Evolutionary conservation across 345 rosid genomes (phyloP).

Genomic region (Dipteronia dyeriana): DNA sequence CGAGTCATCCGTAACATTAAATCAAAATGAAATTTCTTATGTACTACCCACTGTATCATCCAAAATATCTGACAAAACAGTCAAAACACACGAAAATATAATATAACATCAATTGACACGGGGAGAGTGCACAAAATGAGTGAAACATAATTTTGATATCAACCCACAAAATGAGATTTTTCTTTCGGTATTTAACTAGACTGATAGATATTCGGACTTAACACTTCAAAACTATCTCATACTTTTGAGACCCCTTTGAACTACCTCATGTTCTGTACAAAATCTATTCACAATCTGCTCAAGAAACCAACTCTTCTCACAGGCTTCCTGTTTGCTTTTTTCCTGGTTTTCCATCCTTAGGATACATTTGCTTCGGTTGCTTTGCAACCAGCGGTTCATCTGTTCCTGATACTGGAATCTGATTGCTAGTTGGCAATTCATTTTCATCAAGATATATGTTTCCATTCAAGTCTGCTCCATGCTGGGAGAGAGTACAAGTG

Average conservation of each 20-base stretch:
- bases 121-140: background rate
- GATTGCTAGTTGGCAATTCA: background rate
- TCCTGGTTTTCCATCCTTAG: background rate
- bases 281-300: background rate
- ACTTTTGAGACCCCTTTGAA: no score
- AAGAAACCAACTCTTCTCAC: background rate
- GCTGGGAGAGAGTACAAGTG: background rate
- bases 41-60: no score
- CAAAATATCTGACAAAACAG: no score
- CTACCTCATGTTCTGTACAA: background rate
- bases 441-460: background rate
- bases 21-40: no score
- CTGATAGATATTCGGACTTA: background rate
- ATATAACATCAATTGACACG: no score
- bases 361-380: conserved; percentile 7
- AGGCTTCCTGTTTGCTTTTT: background rate
- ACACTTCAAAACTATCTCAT: background rate
- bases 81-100: background rate
- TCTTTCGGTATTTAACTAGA: background rate
- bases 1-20: no score
- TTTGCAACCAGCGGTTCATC: conserved; percentile 13
- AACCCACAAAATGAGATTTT: background rate
- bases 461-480: background rate
- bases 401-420: conserved; percentile 1
- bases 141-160: no score